These are phyloP conservation scores for Xylaria hypoxylon DNA, from an alignment of 2,329 filamentous ascomycete genomes.

Conservation along the genomic window DNA sequence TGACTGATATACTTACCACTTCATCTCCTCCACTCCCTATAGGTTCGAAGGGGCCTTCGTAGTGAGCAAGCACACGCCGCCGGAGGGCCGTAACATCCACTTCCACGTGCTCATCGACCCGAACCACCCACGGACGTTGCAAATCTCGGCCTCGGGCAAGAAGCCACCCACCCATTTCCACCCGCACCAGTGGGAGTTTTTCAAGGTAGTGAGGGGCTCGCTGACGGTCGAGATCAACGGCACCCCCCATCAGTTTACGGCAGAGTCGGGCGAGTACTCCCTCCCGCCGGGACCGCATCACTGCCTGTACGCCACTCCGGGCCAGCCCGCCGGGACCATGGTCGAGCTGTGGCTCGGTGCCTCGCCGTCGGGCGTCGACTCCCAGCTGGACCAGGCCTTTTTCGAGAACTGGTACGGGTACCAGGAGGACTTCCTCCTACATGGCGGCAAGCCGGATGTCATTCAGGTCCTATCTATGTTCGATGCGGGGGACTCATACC, in stretches of 20 bases:
- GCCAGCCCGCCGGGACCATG: constrained; percentile 8
- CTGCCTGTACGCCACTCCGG: constrained; percentile 10
- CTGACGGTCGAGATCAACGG: constrained; percentile 12
- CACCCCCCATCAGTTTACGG: background rate
- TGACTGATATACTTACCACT: constrained; percentile 4
- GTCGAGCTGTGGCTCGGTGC: constrained; percentile 11
- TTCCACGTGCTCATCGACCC: constrained; percentile 11
- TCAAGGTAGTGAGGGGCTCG: constrained; percentile 3
- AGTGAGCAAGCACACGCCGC: constrained; percentile 8
- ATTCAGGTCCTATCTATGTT: constrained; percentile 1
- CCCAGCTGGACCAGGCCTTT: constrained; percentile 7
- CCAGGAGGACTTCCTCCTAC: too few species aligned
- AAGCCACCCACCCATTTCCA: constrained; percentile 8
- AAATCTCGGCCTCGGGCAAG: constrained; percentile 8
- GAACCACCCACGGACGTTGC: constrained; percentile 6
- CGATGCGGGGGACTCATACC: constrained; percentile 35
- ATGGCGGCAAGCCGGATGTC: too few species aligned
- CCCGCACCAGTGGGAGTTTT: constrained; percentile 12
- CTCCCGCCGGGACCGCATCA: constrained; percentile 11
- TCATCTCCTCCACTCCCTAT: background rate
- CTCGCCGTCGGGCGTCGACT: constrained; percentile 10
- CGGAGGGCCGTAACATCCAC: constrained; percentile 9
- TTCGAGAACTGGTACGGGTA: too few species aligned
- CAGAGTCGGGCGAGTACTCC: constrained; percentile 8
- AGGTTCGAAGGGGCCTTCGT: constrained; percentile 9